A percentile compares a stretch with the other conserved stretches of the same genome.
phyloP scores from a whole-genome alignment of 2,329 filamentous ascomycete genomes.

The Akanthomyces lecanii region DNA sequence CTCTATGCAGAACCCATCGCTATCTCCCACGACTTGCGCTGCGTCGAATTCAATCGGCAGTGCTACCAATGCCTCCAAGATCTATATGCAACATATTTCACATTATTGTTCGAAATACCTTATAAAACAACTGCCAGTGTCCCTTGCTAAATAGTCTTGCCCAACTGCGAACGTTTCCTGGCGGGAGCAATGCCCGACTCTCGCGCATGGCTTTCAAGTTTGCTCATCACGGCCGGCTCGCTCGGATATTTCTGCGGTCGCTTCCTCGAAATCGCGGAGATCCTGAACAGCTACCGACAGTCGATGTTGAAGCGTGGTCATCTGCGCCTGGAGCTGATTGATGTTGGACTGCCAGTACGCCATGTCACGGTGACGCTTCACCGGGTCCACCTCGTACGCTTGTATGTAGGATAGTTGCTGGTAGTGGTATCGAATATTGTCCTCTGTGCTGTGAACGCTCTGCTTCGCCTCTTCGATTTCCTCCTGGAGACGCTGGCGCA shows the following conservation, averaged over 20 bases:
- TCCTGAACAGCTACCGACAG: slow-evolving; percentile 12
- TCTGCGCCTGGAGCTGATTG: background rate
- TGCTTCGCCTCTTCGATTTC: slow-evolving; percentile 7
- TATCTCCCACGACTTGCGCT: background rate
- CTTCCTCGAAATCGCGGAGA: slow-evolving; percentile 14
- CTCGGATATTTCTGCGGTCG: background rate
- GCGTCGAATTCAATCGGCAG: background rate
- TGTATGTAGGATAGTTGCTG: slow-evolving; percentile 4
- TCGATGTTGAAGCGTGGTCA: background rate
- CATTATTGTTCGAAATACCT: too few relatives aligned
- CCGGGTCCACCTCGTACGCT: slow-evolving; percentile 2
- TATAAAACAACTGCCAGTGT: too few relatives aligned
- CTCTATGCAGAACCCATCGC: background rate
- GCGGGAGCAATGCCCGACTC: background rate
- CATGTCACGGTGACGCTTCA: slow-evolving; percentile 2
- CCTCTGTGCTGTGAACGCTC: background rate
- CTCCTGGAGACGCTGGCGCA: slow-evolving; percentile 14
- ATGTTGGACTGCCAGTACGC: slow-evolving; percentile 2
- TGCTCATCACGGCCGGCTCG: background rate
- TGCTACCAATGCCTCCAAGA: background rate
- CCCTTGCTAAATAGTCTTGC: background rate
- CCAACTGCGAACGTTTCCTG: too few relatives aligned
- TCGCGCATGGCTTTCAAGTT: background rate
- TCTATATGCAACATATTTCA: too few relatives aligned
- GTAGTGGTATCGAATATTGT: slow-evolving; percentile 4